Conservation (phyloP, 306 rosid species). For the Cucurbita argyrosperma region DNA sequence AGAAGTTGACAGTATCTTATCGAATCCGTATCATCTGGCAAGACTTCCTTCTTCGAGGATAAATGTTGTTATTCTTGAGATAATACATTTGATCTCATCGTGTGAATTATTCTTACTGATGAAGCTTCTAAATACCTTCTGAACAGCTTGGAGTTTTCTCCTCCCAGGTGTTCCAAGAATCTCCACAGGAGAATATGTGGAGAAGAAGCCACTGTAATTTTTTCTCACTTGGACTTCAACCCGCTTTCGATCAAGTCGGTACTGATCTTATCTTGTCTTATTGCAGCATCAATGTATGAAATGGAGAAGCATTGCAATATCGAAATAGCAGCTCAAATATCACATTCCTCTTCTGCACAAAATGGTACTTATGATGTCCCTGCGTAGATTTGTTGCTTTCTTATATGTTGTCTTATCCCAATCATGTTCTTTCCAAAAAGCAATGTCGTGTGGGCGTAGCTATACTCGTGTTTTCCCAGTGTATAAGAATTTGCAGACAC, state of each 20-base stretch:
- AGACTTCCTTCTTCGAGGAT: conserved; percentile 1
- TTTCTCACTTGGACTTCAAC: conserved; percentile 10
- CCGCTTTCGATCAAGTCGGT: background rate
- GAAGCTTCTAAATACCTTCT: conserved; percentile 19
- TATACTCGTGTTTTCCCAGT: background rate
- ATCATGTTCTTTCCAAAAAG: background rate
- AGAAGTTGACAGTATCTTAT: conserved; percentile 72
- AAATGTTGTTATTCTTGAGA: background rate
- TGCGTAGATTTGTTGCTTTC: conserved; percentile 24
- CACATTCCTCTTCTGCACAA: conserved; percentile 54
- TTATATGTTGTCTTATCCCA: background rate
- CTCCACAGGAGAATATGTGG: conserved; percentile 76
- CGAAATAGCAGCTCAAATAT: conserved; percentile 84
- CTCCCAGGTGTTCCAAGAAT: conserved; percentile 94
- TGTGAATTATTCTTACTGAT: background rate
- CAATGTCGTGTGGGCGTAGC: background rate
- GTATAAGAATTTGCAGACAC: background rate
- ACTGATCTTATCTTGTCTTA: conserved; percentile 13
- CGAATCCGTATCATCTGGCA: conserved; percentile 97
- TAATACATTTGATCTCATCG: background rate
- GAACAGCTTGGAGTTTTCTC: conserved; percentile 97
- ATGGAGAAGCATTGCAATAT: conserved; percentile 93
- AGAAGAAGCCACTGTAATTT: conserved; percentile 71
- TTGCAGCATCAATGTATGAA: conserved; percentile 68
- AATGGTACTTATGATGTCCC: conserved; percentile 60